phyloP scores from a whole-genome alignment of 169 alveolate species.

The Cryptosporidium sp. region DNA sequence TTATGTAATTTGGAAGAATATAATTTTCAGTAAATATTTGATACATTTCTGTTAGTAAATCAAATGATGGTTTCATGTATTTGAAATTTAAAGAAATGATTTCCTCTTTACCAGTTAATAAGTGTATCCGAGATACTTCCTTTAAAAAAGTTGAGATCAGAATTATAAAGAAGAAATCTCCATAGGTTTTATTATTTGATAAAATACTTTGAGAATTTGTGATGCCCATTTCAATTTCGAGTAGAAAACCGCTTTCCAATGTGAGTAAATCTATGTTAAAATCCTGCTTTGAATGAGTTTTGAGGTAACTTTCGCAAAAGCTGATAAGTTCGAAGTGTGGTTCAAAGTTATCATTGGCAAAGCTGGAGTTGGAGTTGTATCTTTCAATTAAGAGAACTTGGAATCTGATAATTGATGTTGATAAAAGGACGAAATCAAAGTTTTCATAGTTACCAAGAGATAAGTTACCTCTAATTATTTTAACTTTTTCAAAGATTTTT shows the following conservation, averaged over 20 bases:
- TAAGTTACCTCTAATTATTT: neutral
- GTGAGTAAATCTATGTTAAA: conserved; percentile 17
- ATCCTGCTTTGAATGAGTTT: neutral
- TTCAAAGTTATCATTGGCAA: neutral
- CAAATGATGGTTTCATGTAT: neutral
- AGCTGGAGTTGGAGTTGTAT: neutral
- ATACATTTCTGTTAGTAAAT: conserved; percentile 12
- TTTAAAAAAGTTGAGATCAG: conserved; percentile 35
- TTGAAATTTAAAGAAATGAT: neutral
- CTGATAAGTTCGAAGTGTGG: neutral
- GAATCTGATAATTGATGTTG: conserved; percentile 26
- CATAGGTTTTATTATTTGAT: conserved; percentile 5
- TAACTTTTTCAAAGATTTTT: conserved; percentile 5
- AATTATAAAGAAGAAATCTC: conserved; percentile 8
- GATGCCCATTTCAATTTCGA: conserved; percentile 49
- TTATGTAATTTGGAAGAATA: neutral
- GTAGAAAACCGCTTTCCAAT: conserved; percentile 30
- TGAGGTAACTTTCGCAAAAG: neutral
- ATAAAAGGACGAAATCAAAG: neutral
- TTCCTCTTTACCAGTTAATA: neutral
- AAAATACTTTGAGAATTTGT: conserved; percentile 1
- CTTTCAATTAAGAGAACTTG: conserved; percentile 4
- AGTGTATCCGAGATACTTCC: conserved; percentile 7
- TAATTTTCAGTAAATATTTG: neutral
- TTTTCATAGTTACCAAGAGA: neutral